Conservation (phyloP, 805 yeast species). For the Schwanniomyces polymorphus region DNA sequence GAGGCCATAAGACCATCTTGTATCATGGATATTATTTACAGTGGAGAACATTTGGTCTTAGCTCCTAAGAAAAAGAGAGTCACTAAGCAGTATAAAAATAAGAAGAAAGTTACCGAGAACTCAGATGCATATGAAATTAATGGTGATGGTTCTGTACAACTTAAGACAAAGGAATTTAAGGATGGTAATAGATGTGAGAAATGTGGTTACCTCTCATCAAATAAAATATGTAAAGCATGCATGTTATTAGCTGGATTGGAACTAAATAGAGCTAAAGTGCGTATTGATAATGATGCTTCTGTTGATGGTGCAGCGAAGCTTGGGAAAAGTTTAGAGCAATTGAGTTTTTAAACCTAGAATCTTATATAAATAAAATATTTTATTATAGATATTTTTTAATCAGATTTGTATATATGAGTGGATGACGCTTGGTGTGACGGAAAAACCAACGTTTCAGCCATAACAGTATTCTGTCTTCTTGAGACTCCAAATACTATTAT, state of each 20-base stretch:
- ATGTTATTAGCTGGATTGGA: slow-evolving; percentile 82
- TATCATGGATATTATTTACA: slow-evolving; percentile 88
- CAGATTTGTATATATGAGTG: slow-evolving; percentile 18
- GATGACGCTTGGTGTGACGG: slow-evolving; percentile 40
- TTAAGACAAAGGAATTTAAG: slow-evolving; percentile 36
- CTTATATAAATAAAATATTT: neutral
- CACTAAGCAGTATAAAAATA: slow-evolving; percentile 35
- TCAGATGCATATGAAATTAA: slow-evolving; percentile 51
- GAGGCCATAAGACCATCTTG: slow-evolving; percentile 91
- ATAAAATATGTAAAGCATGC: slow-evolving; percentile 91
- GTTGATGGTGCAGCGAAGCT: slow-evolving; percentile 65
- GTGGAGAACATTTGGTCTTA: slow-evolving; percentile 84
- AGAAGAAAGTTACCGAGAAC: slow-evolving; percentile 16
- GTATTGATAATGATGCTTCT: slow-evolving; percentile 51
- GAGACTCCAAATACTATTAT: slow-evolving; percentile 35
- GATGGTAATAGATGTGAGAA: slow-evolving; percentile 80
- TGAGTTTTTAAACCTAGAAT: slow-evolving; percentile 49
- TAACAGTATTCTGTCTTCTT: slow-evolving; percentile 34
- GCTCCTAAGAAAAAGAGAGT: slow-evolving; percentile 51
- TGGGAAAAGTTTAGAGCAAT: slow-evolving; percentile 59
- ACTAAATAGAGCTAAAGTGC: slow-evolving; percentile 64
- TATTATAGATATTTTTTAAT: slow-evolving; percentile 1
- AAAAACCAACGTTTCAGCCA: slow-evolving; percentile 39
- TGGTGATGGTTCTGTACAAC: slow-evolving; percentile 61
- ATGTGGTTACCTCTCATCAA: slow-evolving; percentile 91